A percentile compares a stretch with the other conserved stretches of the same genome.
Evolutionary conservation across 345 rosid genomes (phyloP).

Genomic region (Linum usitatissimum): DNA sequence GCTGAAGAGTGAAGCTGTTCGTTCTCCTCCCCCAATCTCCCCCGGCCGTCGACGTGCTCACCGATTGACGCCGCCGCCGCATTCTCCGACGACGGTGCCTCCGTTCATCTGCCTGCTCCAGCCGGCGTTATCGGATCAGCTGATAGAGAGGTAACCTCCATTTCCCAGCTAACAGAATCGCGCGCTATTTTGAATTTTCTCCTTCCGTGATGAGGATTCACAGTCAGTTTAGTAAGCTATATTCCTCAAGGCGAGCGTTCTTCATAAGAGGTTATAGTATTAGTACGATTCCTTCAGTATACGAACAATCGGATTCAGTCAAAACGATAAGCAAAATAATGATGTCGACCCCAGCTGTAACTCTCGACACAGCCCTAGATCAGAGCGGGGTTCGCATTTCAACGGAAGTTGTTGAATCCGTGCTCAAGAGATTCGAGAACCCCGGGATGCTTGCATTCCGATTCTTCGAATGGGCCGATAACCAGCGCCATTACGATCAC

Average conservation of each 20-base stretch:
- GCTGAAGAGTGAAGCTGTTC: too few species aligned
- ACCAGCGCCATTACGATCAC: conserved; percentile 60
- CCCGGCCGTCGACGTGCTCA: too few species aligned
- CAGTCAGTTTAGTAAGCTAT: too few species aligned
- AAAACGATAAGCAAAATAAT: conserved; percentile 46
- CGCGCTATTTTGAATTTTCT: too few species aligned
- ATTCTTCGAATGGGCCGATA: conserved; percentile 88
- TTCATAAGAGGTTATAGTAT: not conserved
- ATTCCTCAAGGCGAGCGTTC: not conserved
- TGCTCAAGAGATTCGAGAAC: conserved; percentile 55
- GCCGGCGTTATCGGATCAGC: too few species aligned
- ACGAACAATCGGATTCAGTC: conserved; percentile 17
- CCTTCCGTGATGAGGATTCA: too few species aligned
- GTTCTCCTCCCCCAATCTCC: too few species aligned
- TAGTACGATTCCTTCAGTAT: not conserved
- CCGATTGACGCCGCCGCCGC: too few species aligned
- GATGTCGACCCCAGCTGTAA: conserved; percentile 47
- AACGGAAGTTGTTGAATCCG: conserved; percentile 50
- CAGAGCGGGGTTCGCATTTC: conserved; percentile 53
- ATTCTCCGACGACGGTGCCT: too few species aligned
- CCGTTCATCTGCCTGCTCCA: too few species aligned
- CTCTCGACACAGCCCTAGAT: conserved; percentile 61
- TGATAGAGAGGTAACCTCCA: too few species aligned
- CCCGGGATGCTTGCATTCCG: conserved; percentile 80
- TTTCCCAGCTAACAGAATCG: too few species aligned